These are phyloP conservation scores for Corylus heterophylla DNA, from an alignment of 306 rosid species.

Conservation along the genomic window DNA sequence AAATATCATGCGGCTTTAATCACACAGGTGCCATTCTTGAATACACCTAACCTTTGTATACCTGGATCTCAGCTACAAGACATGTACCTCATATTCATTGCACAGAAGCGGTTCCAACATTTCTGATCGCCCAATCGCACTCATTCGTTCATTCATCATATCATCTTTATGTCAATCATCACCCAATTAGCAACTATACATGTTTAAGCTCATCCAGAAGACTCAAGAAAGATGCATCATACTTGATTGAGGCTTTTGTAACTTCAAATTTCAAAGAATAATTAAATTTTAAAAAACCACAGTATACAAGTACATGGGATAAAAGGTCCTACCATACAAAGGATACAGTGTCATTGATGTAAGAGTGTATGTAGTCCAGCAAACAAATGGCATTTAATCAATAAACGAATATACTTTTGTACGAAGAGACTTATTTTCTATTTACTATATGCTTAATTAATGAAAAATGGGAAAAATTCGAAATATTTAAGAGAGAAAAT, in stretches of 20 bases:
- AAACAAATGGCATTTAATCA: neutral
- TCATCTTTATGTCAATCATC: constrained; percentile 21
- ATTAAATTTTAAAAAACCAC: constrained; percentile 6
- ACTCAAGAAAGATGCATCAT: constrained; percentile 26
- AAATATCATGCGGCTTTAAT: constrained; percentile 94
- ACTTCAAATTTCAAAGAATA: constrained; percentile 18
- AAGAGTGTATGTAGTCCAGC: neutral
- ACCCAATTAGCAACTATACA: constrained; percentile 1
- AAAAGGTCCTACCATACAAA: constrained; percentile 29
- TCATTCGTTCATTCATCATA: constrained; percentile 7
- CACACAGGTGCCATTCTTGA: constrained; percentile 90
- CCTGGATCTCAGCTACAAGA: constrained; percentile 2
- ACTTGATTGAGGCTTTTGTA: too few species aligned
- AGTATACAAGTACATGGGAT: neutral
- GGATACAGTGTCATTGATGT: constrained; percentile 1
- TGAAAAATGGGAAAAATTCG: neutral
- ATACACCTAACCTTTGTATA: constrained; percentile 40
- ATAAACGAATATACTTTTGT: neutral
- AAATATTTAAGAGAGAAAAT: neutral
- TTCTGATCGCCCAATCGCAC: neutral
- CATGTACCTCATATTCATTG: neutral
- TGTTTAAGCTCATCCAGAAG: constrained; percentile 19
- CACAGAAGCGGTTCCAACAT: neutral
- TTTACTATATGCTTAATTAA: neutral
- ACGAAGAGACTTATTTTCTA: neutral